phyloP scores from a whole-genome alignment of 1,139 yeast species.

The Pichia sp. region DNA sequence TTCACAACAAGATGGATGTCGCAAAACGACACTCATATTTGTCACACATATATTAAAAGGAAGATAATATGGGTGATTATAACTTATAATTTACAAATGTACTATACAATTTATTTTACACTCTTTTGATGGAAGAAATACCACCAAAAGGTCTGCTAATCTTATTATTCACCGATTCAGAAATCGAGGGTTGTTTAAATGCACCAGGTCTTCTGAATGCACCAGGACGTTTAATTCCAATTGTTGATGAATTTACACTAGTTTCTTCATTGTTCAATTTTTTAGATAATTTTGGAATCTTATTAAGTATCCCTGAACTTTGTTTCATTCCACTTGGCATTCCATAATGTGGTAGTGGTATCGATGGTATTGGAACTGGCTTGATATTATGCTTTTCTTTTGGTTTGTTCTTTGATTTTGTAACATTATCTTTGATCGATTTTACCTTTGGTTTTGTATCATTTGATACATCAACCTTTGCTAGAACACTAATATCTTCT shows the following conservation, averaged over 20 bases:
- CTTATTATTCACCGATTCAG: constrained; percentile 1
- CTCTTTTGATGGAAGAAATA: constrained; percentile 18
- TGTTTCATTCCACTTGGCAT: constrained; percentile 4
- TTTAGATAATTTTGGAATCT: constrained; percentile 4
- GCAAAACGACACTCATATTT: not conserved
- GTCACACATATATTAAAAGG: too few relatives aligned
- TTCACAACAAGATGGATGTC: not conserved
- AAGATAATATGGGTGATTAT: too few relatives aligned
- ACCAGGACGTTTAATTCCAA: constrained; percentile 12
- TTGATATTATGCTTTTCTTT: not conserved
- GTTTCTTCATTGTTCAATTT: constrained; percentile 10
- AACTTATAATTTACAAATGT: not conserved
- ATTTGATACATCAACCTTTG: not conserved
- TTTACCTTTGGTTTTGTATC: not conserved
- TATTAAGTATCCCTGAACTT: not conserved
- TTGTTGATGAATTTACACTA: not conserved
- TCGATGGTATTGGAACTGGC: not conserved
- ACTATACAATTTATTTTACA: not conserved
- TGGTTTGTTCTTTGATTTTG: not conserved
- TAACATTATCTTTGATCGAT: not conserved
- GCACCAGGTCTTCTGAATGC: constrained; percentile 47
- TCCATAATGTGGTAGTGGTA: constrained; percentile 17
- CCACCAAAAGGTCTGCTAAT: constrained; percentile 21
- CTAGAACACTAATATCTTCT: not conserved
- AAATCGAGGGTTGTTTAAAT: constrained; percentile 33